Base-by-base conservation (phyloP, 176 grass and related monocot species). In the Musa troglodytarum region DNA sequence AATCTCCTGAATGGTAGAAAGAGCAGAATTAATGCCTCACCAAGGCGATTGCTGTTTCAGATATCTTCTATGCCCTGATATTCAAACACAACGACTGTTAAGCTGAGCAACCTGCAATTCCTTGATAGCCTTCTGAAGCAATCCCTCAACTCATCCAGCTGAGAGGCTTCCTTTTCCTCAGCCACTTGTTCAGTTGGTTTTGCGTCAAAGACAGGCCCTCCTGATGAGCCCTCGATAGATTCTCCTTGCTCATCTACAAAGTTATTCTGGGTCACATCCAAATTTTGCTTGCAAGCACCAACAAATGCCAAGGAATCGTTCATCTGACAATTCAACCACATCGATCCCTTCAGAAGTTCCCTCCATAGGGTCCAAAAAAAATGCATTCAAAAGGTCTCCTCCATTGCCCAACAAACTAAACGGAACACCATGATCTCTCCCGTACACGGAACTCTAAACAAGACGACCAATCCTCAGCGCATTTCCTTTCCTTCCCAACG, bases 31-130 rank as follows among this genome's bases (percentile, higher is more conserved):
- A 11, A 94, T 86, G 50, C 92, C 88, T 20, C 14, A 49, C 74
- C 85, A 82, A 84, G 11, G 88, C 88, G 22, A 99, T 94, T 50
- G 95, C 95, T 0, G 84, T 82, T 82, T 99, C 95, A 0, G 95
- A 91, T 68, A 99, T 87, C 17, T 81, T 84, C 49, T 92, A 86
- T 0, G 95, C 88, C 81, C 89, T 94, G 76, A 22, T 87, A 86
- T 77, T 99, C 95, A 10, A 94, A 92, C 88, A 91, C 86, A 34
- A 43, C 86, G 87, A 77, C 95, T 94, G 82, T 92, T 99, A 51
- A 91, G 74, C 72, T 68, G 65, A 12, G 90, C 90, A 24, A 84
- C 88, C 54, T 94, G 84, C 69, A 94, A 86, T 71, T 94, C 90
- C 75, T 87, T 91, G 9, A 68, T 72, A 26, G 78, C 77, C 66